phyloP scores from a whole-genome alignment of 495 filamentous ascomycete species.

The Hypoxylon rickii region DNA sequence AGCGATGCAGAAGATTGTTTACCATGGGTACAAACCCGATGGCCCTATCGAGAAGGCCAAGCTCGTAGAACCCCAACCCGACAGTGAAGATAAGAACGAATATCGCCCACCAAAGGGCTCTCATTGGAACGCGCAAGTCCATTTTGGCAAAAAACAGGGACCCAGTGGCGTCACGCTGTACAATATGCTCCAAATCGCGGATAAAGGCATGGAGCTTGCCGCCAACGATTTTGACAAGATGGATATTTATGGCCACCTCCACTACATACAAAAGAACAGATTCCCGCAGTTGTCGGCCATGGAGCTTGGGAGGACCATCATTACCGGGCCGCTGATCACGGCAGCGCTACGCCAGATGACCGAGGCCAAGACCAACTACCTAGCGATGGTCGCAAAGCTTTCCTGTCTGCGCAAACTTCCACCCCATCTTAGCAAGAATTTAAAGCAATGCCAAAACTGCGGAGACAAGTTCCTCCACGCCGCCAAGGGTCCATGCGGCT shows the following conservation, averaged over 20 bases:
- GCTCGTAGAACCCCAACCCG: background rate
- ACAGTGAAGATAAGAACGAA: background rate
- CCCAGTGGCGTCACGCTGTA: background rate
- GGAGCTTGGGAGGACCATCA: background rate
- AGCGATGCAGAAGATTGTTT: background rate
- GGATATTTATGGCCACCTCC: conserved; percentile 9
- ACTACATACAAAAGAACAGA: background rate
- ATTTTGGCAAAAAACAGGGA: background rate
- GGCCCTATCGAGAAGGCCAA: background rate
- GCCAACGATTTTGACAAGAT: conserved; percentile 13
- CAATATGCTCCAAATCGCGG: conserved; percentile 7
- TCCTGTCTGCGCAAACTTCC: background rate
- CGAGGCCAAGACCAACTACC: conserved; percentile 1
- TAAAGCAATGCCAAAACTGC: conserved; percentile 14
- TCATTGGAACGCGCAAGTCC: conserved; percentile 3
- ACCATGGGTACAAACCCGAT: background rate
- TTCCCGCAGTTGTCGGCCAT: background rate
- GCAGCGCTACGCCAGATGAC: conserved; percentile 7
- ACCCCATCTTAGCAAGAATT: background rate
- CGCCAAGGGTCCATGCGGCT: background rate
- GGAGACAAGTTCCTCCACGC: background rate
- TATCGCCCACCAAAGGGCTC: no score
- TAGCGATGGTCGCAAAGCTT: background rate
- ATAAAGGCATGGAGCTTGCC: background rate
- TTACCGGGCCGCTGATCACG: background rate